Conservation (phyloP, 2,329 filamentous ascomycete species). For the Orbilia blumenaviensis region DNA sequence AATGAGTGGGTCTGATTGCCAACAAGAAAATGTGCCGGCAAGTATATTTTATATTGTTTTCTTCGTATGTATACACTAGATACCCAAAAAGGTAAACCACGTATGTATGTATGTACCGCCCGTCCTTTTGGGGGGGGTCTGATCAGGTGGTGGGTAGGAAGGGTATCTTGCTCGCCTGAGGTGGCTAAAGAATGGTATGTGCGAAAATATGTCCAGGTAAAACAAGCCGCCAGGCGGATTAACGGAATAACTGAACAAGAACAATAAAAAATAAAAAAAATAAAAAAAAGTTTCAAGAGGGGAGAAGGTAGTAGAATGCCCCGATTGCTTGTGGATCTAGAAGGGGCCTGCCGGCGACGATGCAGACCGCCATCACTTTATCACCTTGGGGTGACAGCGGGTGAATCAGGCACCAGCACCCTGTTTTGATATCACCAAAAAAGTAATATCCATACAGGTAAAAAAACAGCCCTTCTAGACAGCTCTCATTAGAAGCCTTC, state of each 20-base stretch:
- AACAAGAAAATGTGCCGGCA: neutral
- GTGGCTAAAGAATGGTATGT: slow-evolving; percentile 54
- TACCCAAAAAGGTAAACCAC: neutral
- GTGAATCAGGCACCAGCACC: slow-evolving; percentile 49
- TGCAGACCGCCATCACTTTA: slow-evolving; percentile 47
- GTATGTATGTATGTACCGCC: neutral
- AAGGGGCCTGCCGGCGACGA: slow-evolving; percentile 27
- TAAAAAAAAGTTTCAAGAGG: neutral
- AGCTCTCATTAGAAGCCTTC: slow-evolving; percentile 16
- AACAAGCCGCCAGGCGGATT: slow-evolving; percentile 25
- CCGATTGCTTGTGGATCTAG: slow-evolving; percentile 41
- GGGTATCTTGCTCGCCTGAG: neutral
- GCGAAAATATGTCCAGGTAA: slow-evolving; percentile 39
- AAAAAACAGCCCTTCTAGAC: slow-evolving; percentile 15
- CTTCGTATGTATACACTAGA: neutral
- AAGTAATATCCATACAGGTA: slow-evolving; percentile 35
- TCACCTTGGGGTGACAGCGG: slow-evolving; percentile 38
- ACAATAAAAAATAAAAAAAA: no score
- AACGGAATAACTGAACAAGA: neutral
- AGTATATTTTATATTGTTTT: slow-evolving; percentile 17
- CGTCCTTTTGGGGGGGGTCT: neutral
- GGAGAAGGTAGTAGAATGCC: slow-evolving; percentile 15
- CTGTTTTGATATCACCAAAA: slow-evolving; percentile 35
- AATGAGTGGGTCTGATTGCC: slow-evolving; percentile 7
- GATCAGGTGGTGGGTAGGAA: slow-evolving; percentile 40